A percentile compares a stretch with the other conserved stretches of the same genome.
phyloP scores from a whole-genome alignment of 1,284 basidiomycete species.

The Malassezia dermatis region DNA sequence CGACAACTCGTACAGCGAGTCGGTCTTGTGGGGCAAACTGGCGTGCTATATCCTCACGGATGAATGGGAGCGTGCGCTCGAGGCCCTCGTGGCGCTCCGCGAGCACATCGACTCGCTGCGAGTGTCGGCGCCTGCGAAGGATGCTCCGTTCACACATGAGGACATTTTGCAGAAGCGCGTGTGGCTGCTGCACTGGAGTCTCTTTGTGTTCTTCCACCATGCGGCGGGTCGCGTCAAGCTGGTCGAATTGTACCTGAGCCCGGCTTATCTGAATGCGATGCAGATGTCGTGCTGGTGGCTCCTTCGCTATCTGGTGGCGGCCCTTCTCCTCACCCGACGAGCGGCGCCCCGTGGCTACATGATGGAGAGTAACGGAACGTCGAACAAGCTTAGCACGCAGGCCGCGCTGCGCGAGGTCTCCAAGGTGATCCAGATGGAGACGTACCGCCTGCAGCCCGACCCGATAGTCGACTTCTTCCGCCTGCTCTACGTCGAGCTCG shows the following conservation, averaged over 20 bases:
- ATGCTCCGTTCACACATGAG: constrained; percentile 48
- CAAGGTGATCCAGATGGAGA: constrained; percentile 40
- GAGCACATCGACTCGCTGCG: constrained; percentile 65
- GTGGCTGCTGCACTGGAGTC: constrained; percentile 94
- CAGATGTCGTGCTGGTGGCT: constrained; percentile 93
- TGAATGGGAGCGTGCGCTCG: constrained; percentile 82
- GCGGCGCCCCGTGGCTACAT: constrained; percentile 34
- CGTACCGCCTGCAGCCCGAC: constrained; percentile 66
- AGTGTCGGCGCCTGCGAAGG: constrained; percentile 17
- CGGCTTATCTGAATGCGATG: constrained; percentile 94
- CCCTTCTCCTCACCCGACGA: constrained; percentile 81
- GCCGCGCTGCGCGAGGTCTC: constrained; percentile 43
- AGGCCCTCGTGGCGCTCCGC: constrained; percentile 83
- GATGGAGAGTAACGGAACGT: constrained; percentile 31
- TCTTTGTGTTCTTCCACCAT: constrained; percentile 98
- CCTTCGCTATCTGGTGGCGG: constrained; percentile 83
- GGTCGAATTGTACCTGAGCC: constrained; percentile 88
- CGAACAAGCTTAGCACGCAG: constrained; percentile 36
- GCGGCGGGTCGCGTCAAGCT: constrained; percentile 80
- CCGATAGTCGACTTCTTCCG: constrained; percentile 86
- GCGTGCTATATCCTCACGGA: constrained; percentile 90
- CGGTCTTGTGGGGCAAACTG: constrained; percentile 95
- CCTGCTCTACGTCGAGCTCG: constrained; percentile 84
- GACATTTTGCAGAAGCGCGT: constrained; percentile 79
- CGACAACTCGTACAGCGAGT: constrained; percentile 78